phyloP scores from a whole-genome alignment of 225 moss, liverwort and hornwort species.

The Pseudisothecium myosuroides region DNA sequence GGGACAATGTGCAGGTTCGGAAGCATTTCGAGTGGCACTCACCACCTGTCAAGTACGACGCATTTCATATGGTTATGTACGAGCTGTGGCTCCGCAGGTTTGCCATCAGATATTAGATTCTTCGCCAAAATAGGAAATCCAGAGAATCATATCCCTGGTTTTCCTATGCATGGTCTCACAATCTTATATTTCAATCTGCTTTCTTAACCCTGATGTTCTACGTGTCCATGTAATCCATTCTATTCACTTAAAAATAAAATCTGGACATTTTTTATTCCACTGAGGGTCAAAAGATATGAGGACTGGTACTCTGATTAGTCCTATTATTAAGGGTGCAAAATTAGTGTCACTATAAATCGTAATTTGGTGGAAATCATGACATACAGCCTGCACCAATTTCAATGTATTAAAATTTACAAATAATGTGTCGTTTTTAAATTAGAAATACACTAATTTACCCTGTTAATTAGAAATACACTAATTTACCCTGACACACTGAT shows the following conservation, averaged over 20 bases:
- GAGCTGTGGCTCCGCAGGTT: slow-evolving; percentile 58
- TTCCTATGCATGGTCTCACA: not conserved
- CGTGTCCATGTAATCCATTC: not conserved
- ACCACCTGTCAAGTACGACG: slow-evolving; percentile 35
- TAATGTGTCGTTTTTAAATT: not conserved
- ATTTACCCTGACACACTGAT: too few relatives aligned
- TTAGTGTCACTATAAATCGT: not conserved
- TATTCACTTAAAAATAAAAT: not conserved
- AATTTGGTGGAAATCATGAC: not conserved
- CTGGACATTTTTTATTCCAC: not conserved
- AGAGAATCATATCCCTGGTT: not conserved
- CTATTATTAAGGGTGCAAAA: not conserved
- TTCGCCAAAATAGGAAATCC: not conserved
- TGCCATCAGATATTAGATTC: slow-evolving; percentile 30
- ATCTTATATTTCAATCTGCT: not conserved
- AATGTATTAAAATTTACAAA: not conserved
- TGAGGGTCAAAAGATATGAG: not conserved
- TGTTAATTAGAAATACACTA: not conserved
- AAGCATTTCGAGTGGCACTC: slow-evolving; percentile 60
- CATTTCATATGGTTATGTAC: slow-evolving; percentile 58
- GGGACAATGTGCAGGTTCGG: slow-evolving; percentile 19
- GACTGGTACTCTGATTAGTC: too few relatives aligned
- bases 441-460: not conserved
- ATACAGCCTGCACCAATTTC: not conserved
- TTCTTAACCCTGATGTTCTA: not conserved